Evolutionary conservation across 1,284 basidiomycete genomes (phyloP).

Genomic region (Rhodotorula sp.): DNA sequence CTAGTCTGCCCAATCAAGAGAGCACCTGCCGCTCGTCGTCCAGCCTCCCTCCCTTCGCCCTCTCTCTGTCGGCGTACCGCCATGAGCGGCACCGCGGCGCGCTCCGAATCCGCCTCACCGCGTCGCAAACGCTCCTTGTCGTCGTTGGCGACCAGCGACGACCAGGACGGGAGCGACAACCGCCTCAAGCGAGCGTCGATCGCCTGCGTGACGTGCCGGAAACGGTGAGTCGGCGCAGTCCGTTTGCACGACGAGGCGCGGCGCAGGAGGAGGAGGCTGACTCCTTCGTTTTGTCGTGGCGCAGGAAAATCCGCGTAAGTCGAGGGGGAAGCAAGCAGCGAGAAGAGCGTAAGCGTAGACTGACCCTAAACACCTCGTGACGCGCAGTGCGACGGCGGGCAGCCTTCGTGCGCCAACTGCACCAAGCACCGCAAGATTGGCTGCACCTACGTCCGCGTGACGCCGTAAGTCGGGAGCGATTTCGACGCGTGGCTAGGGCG

Average conservation of each 20-base stretch:
- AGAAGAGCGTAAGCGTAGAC: neutral
- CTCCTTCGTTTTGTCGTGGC: neutral
- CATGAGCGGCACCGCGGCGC: neutral
- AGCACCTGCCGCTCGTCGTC: neutral
- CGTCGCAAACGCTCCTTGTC: neutral
- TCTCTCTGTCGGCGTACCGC: neutral
- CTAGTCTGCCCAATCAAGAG: too few relatives aligned
- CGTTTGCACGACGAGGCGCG: too few relatives aligned
- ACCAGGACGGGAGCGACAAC: neutral
- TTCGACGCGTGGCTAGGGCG: too few relatives aligned
- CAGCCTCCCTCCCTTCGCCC: too few relatives aligned
- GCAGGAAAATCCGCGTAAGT: constrained; percentile 3
- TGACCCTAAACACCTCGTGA: neutral
- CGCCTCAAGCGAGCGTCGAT: neutral
- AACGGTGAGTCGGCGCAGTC: neutral
- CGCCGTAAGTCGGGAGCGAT: neutral
- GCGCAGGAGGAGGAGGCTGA: neutral
- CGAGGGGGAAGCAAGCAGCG: neutral
- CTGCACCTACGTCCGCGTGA: neutral
- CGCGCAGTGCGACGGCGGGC: constrained; percentile 7
- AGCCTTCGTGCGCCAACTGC: constrained; percentile 4
- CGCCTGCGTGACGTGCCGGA: neutral
- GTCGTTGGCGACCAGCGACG: too few relatives aligned
- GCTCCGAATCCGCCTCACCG: neutral
- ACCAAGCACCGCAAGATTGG: neutral